Base-by-base conservation (phyloP, 768 basidiomycete genomes). In the Trametes cingulata region DNA sequence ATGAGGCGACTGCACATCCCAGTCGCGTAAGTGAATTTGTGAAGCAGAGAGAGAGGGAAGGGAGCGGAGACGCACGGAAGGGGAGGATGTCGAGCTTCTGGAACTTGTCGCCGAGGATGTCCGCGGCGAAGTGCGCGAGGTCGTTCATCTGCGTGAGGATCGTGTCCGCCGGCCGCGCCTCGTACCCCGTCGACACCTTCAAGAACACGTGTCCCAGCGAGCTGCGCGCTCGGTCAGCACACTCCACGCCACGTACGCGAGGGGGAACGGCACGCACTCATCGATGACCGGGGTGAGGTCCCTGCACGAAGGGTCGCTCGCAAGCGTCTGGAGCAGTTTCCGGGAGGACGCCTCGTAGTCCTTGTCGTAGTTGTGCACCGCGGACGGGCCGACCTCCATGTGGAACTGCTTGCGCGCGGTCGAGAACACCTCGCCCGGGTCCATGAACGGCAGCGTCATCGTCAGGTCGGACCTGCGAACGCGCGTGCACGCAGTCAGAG, bases 401-500 rank as follows among this genome's bases (percentile, higher is more conserved):
- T 60, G 62, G 58, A 63, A 63, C 58, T 60, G 53, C 50, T 60
- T 56, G 22, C 62, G 62, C 42, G 62, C 62, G 49, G 42, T 51
- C 19, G 52, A 51, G 49, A 63, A 63, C 36, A 52, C 50, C 35
- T 55, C 54, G 54, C 62, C 62, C n/a, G 62, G 53, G 58, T 63
- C 46, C 62, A 63, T 63, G 62, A 63, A 63, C 15, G 62, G 62
- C 47, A 63, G 62, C 25, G 62, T 63, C 58, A 56, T 56, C 49
- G 58, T 56, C 36, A 63, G 50, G 14, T 60, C 58, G 0, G 62
- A 59, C 24, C 61, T 62, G 56, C 37, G 0, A 58, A 59, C 24
- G 56, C 58, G 56, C 37, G 52, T 14, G 52, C 6, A 27, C 43
- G 13, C 25, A 6, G 50, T 37, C 24, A 20, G 35, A 15, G 22